Evolutionary conservation across 306 rosid species (phyloP).

Genomic region (Prunus campanulata): DNA sequence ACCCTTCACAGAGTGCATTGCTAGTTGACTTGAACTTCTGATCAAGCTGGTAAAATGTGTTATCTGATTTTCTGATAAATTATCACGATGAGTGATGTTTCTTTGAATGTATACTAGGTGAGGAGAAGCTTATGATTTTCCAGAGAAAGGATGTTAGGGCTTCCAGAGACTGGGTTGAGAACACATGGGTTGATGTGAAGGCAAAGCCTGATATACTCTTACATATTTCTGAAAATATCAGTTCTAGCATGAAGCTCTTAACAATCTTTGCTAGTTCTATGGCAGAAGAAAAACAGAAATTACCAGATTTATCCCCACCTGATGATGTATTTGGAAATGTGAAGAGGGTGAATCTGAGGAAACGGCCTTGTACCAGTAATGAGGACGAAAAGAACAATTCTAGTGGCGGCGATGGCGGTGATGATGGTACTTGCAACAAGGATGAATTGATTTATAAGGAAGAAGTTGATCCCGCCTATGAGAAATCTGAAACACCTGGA

Average conservation of each 20-base stretch:
- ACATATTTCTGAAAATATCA: slow-evolving; percentile 34
- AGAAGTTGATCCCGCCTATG: not conserved
- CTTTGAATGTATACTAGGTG: slow-evolving; percentile 48
- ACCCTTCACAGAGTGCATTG: slow-evolving; percentile 11
- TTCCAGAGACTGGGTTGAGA: slow-evolving; percentile 64
- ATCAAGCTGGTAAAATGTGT: slow-evolving; percentile 20
- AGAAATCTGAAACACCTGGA: slow-evolving; percentile 39
- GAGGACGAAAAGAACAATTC: slow-evolving; percentile 31
- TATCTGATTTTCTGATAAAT: slow-evolving; percentile 7
- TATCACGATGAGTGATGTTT: slow-evolving; percentile 27
- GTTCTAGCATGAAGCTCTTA: slow-evolving; percentile 24
- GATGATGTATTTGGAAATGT: slow-evolving; percentile 26
- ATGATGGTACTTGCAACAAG: slow-evolving; percentile 20
- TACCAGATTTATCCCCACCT: slow-evolving; percentile 25
- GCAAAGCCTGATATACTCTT: slow-evolving; percentile 49
- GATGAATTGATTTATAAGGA: slow-evolving; percentile 12
- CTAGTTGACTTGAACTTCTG: slow-evolving; percentile 10
- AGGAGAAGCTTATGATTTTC: slow-evolving; percentile 43
- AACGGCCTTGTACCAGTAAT: slow-evolving; percentile 33
- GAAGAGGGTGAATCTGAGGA: slow-evolving; percentile 24
- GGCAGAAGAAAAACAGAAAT: slow-evolving; percentile 33
- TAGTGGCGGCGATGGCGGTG: slow-evolving; percentile 11
- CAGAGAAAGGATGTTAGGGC: slow-evolving; percentile 47
- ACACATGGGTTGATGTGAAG: slow-evolving; percentile 58
- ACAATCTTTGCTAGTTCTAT: slow-evolving; percentile 17